phyloP scores from a whole-genome alignment of 148 eudicot genomes.

The Rheum nobile region DNA sequence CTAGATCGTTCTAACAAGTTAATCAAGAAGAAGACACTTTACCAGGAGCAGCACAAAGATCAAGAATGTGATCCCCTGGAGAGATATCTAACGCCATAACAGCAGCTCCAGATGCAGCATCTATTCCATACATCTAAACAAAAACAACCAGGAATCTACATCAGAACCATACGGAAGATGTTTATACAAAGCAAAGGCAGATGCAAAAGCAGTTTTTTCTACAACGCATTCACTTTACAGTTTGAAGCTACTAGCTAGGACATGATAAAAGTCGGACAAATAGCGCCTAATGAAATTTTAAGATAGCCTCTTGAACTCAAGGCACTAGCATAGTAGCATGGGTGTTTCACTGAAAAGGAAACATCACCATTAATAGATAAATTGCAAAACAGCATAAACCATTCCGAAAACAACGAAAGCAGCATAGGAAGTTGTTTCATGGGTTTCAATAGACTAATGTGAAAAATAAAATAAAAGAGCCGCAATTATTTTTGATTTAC shows the following conservation, averaged over 20 bases:
- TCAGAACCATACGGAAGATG: background rate
- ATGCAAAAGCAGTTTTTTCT: background rate
- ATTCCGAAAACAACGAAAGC: background rate
- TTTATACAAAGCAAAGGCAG: background rate
- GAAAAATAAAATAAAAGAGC: background rate
- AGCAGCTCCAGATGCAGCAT: slow-evolving; percentile 99
- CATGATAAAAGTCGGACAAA: background rate
- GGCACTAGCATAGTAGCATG: too few relatives aligned
- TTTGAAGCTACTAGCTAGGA: background rate
- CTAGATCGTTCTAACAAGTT: background rate
- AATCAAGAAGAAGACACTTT: slow-evolving; percentile 3
- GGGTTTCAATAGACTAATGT: background rate
- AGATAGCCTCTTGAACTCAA: too few relatives aligned
- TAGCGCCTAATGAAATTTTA: too few relatives aligned
- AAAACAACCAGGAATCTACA: background rate
- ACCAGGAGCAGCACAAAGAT: slow-evolving; percentile 99
- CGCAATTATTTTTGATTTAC: too few relatives aligned
- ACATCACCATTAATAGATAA: background rate
- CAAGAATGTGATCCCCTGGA: slow-evolving; percentile 75
- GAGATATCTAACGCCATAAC: slow-evolving; percentile 56
- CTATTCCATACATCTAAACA: slow-evolving; percentile 79
- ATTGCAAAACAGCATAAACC: too few relatives aligned
- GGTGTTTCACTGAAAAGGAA: background rate
- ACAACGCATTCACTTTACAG: background rate
- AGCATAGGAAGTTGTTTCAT: background rate